Base-by-base conservation (phyloP, 208 protist genomes). In the Trypanosoma grayi region DNA sequence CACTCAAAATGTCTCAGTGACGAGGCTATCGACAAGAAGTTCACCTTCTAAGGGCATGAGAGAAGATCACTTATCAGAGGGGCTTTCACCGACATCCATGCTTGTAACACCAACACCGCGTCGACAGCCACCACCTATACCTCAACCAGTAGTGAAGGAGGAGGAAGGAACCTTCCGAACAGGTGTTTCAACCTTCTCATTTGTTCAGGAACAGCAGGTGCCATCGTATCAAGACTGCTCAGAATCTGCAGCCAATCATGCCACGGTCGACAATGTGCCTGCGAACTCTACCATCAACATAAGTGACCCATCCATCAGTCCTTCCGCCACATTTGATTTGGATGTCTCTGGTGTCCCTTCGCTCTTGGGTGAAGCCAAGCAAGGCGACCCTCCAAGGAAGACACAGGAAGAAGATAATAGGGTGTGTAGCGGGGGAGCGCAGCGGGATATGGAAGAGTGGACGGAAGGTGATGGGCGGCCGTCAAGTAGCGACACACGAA, bases 231-330 rank as follows among this genome's bases (percentile, higher is more conserved):
- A 8, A 39, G n/a, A 24, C 45, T 47, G 9, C 28, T 7, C 13
- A n/a, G 25, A 39, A 27, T 37, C 25, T 16, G 20, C 34, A 25
- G 37, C 22, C 48, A 18, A 52, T 51, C 4, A 25, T 11, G 16
- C 16, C 33, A 2, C 34, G 41, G n/a, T 48, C 1, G 48, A 43
- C 20, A 59, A 10, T 31, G 22, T 25, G 13, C 16, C 22, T 8
- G 37, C 25, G 39, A 58, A 58, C 40, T 58, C 60, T 41, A 58
- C 50, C 27, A 57, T 62, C 34, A 55, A 70, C 33, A 31, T 70
- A 28, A 62, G 53, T 45, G 55, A 57, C 43, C 64, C 64, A 27
- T 70, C 64, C 10, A 39, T 62, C 50, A 39, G 30, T 44, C 33
- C 27, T 24, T 70, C 45, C 28, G 43, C 24, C 2, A 11, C 40